phyloP scores from a whole-genome alignment of 495 filamentous ascomycete genomes.

The Hypomontagnella submonticulosa region DNA sequence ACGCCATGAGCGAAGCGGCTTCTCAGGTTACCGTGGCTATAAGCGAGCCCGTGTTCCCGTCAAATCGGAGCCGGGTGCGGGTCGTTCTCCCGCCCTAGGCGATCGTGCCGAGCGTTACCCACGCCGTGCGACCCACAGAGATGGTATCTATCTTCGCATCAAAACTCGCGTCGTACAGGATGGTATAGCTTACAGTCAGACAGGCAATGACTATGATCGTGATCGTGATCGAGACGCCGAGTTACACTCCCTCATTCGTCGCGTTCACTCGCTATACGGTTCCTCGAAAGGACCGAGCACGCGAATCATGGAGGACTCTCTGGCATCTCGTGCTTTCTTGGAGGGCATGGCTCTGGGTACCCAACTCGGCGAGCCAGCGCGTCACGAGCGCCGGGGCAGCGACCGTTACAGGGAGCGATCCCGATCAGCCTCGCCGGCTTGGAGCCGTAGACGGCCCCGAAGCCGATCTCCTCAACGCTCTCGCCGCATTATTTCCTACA shows the following conservation, averaged over 20 bases:
- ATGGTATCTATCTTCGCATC: too few species aligned
- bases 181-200: too few species aligned
- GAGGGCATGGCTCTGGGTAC: slow-evolving; percentile 47
- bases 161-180: too few species aligned
- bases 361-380: slow-evolving; percentile 10
- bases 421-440: background rate
- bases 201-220: background rate
- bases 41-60: too few species aligned
- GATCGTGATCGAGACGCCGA: slow-evolving; percentile 11
- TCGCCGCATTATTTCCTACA: background rate
- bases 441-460: background rate
- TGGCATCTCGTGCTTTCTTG: slow-evolving; percentile 44
- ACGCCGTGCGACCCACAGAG: too few species aligned
- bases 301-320: slow-evolving; percentile 20
- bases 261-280: slow-evolving; percentile 23
- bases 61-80: too few species aligned
- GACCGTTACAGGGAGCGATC: slow-evolving; percentile 35
- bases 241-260: slow-evolving; percentile 11
- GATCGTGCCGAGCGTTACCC: too few species aligned
- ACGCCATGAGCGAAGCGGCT: too few species aligned
- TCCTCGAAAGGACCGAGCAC: slow-evolving; percentile 18
- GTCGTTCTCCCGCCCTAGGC: too few species aligned
- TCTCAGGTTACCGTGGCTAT: too few species aligned
- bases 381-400: background rate
- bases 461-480: background rate